Evolutionary conservation across 805 yeast genomes (phyloP).

Genomic region (Candida suzukii): DNA sequence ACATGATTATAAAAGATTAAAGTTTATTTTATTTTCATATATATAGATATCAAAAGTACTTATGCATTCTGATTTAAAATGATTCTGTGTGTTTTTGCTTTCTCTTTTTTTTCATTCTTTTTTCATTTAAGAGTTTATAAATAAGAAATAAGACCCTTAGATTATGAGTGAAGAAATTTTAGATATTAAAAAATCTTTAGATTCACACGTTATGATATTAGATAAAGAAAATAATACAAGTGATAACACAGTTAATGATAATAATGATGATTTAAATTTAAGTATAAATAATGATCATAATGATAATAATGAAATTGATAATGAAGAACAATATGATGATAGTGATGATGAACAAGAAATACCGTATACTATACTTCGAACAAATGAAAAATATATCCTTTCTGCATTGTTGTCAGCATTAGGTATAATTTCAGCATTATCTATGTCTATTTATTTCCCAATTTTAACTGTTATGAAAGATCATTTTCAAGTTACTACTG

Average conservation of each 20-base stretch:
- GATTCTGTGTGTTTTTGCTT: too few relatives aligned
- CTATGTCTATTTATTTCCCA: conserved; percentile 78
- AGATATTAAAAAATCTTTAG: too few relatives aligned
- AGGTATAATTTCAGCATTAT: conserved; percentile 63
- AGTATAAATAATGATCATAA: neutral
- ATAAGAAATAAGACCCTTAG: too few relatives aligned
- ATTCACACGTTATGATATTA: too few relatives aligned
- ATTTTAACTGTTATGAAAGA: conserved; percentile 53
- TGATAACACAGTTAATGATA: neutral
- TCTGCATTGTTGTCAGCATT: conserved; percentile 34
- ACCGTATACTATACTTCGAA: conserved; percentile 39
- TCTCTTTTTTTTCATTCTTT: too few relatives aligned
- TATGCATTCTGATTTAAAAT: too few relatives aligned
- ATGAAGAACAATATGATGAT: too few relatives aligned
- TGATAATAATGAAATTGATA: neutral
- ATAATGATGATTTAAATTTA: neutral
- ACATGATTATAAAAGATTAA: too few relatives aligned
- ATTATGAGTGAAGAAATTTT: too few relatives aligned
- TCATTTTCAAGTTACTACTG: conserved; percentile 49
- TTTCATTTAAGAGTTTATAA: too few relatives aligned
- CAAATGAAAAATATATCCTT: conserved; percentile 33
- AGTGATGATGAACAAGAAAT: neutral
- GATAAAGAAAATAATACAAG: neutral
- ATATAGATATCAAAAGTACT: too few relatives aligned
- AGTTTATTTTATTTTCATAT: too few relatives aligned